phyloP scores from a whole-genome alignment of 257 asterid species.

The Nicotiana attenuata region DNA sequence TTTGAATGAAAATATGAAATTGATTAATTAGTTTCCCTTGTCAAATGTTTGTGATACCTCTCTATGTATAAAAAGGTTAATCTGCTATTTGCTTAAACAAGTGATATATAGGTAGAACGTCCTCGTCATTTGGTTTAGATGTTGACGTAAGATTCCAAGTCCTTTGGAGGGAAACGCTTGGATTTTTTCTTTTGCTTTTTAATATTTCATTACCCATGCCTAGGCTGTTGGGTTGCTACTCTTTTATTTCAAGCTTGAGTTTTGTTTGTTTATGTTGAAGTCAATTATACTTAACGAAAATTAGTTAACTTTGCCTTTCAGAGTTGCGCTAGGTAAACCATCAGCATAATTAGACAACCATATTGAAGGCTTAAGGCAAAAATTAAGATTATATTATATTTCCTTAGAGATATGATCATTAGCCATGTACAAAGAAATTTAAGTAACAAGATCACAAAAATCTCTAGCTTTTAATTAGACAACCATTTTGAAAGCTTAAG shows the following conservation, averaged over 20 bases:
- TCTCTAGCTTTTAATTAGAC: background rate
- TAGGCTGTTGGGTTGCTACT: background rate
- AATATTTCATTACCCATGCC: background rate
- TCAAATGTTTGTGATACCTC: background rate
- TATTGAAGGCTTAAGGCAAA: too few relatives aligned
- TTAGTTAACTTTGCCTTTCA: too few relatives aligned
- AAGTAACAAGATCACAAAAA: background rate
- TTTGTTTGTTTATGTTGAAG: background rate
- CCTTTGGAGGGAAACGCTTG: background rate
- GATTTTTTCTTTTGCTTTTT: background rate
- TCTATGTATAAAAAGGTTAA: background rate
- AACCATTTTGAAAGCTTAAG: background rate
- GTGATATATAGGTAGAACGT: background rate
- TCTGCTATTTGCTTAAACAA: background rate
- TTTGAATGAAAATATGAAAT: background rate
- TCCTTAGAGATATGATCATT: background rate
- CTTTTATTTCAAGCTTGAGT: background rate
- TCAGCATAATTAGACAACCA: too few relatives aligned
- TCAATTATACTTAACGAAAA: background rate
- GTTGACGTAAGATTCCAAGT: background rate
- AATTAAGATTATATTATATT: background rate
- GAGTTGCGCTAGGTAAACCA: too few relatives aligned
- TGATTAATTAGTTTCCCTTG: background rate
- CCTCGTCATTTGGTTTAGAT: constrained; percentile 6
- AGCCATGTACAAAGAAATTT: background rate